Evolutionary conservation across 306 rosid species (phyloP).

Genomic region (Dalbergia cultrata): DNA sequence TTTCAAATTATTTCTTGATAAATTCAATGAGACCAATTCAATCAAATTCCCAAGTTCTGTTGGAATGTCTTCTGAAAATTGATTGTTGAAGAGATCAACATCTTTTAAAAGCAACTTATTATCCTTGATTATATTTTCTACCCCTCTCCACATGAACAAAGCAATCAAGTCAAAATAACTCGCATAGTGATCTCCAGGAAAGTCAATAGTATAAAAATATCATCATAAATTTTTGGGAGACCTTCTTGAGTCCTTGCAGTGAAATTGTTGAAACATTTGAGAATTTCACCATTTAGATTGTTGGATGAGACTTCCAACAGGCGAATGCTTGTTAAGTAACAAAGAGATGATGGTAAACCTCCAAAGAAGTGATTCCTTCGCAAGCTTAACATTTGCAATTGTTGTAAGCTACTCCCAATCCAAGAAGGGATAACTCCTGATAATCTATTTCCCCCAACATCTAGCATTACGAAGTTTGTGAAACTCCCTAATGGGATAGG

Average conservation of each 20-base stretch:
- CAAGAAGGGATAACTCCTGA: not conserved
- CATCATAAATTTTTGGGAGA: not conserved
- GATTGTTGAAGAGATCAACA: conserved; percentile 33
- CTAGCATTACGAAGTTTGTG: not conserved
- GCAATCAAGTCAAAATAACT: not conserved
- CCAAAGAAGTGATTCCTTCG: not conserved
- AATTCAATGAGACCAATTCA: conserved; percentile 2
- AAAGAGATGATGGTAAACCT: not conserved
- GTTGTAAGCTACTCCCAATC: not conserved
- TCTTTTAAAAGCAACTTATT: not conserved
- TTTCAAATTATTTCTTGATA: conserved; percentile 10
- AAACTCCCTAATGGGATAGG: not conserved
- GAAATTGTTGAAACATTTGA: not conserved
- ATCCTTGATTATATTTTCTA: not conserved
- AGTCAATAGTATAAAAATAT: not conserved
- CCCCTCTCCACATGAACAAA: conserved; percentile 28
- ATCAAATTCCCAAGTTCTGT: not conserved
- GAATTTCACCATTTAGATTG: not conserved
- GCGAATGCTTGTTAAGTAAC: not conserved
- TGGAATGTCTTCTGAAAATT: not conserved
- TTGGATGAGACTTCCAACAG: not conserved
- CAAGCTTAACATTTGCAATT: not conserved
- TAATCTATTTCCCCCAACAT: not conserved
- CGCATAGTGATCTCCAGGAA: no score
- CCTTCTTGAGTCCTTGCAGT: not conserved